Conservation (phyloP, 179 eudicot genomes). For the Patellifolia procumbens region DNA sequence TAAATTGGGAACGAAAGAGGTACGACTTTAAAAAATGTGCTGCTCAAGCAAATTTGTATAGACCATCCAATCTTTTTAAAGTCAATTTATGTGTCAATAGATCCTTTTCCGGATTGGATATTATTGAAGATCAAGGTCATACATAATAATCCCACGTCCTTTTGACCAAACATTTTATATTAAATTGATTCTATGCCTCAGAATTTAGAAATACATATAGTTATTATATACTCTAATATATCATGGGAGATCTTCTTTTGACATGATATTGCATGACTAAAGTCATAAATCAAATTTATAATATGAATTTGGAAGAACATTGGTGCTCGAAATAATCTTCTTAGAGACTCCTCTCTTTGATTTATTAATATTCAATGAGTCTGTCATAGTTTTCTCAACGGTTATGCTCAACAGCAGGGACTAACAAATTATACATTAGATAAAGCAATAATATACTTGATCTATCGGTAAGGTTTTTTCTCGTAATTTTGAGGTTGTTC, state of each 20-base stretch:
- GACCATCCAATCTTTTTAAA: constrained; percentile 36
- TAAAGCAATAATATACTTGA: too few relatives aligned
- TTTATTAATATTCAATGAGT: neutral
- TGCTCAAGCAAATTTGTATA: constrained; percentile 29
- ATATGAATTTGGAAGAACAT: neutral
- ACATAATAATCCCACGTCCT: too few relatives aligned
- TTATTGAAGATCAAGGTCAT: neutral
- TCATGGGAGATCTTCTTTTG: too few relatives aligned
- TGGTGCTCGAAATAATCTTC: constrained; percentile 32
- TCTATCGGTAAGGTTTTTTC: too few relatives aligned
- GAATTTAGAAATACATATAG: neutral
- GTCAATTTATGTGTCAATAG: constrained; percentile 14
- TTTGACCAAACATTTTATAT: too few relatives aligned
- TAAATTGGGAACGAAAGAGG: too few relatives aligned
- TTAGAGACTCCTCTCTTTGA: constrained; percentile 30
- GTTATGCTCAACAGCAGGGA: constrained; percentile 45
- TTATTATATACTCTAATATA: neutral
- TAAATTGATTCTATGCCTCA: neutral
- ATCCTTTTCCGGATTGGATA: constrained; percentile 1
- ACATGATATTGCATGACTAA: too few relatives aligned
- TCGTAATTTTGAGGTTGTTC: too few relatives aligned
- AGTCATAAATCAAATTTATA: too few relatives aligned
- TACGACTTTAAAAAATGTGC: too few relatives aligned
- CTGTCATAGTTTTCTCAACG: constrained; percentile 48
- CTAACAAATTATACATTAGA: too few relatives aligned